A percentile compares a stretch with the other conserved stretches of the same genome.
These are phyloP conservation scores for Puccinia novopanici DNA, from an alignment of 1,284 basidiomycete species.

Conservation along the genomic window DNA sequence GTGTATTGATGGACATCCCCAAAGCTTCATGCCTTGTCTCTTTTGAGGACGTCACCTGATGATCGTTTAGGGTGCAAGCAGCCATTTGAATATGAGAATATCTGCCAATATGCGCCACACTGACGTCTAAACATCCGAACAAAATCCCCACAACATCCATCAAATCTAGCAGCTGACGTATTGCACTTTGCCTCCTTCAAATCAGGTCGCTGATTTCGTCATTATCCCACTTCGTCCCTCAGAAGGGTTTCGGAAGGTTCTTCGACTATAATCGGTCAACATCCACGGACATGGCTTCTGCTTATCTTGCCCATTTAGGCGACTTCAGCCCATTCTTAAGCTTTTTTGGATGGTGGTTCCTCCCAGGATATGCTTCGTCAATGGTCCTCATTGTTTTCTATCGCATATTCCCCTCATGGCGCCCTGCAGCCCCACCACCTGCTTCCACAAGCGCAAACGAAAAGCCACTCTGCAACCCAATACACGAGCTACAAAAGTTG, in stretches of 20 bases:
- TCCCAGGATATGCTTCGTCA: constrained; percentile 29
- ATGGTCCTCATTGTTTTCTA: constrained; percentile 17
- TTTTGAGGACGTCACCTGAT: constrained; percentile 15
- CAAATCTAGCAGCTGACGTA: not conserved
- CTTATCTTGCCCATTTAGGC: constrained; percentile 24
- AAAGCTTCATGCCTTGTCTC: not conserved
- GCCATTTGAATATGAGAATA: constrained; percentile 14
- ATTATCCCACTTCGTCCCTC: too few species aligned
- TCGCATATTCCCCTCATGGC: constrained; percentile 17
- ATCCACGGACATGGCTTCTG: constrained; percentile 17
- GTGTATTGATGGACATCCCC: not conserved
- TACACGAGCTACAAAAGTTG: constrained; percentile 23
- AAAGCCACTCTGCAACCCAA: constrained; percentile 37
- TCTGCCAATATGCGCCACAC: not conserved
- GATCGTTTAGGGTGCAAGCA: not conserved
- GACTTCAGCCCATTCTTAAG: constrained; percentile 36
- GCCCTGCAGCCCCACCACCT: constrained; percentile 14
- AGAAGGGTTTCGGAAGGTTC: too few species aligned
- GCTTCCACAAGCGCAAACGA: not conserved
- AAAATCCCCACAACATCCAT: not conserved
- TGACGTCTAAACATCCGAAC: not conserved
- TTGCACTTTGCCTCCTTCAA: not conserved
- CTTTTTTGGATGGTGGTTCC: constrained; percentile 44
- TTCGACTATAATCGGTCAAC: not conserved
- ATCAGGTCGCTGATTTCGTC: not conserved